Conservation (phyloP, 2,329 filamentous ascomycete species). For the Sarocladiaceae sp. region DNA sequence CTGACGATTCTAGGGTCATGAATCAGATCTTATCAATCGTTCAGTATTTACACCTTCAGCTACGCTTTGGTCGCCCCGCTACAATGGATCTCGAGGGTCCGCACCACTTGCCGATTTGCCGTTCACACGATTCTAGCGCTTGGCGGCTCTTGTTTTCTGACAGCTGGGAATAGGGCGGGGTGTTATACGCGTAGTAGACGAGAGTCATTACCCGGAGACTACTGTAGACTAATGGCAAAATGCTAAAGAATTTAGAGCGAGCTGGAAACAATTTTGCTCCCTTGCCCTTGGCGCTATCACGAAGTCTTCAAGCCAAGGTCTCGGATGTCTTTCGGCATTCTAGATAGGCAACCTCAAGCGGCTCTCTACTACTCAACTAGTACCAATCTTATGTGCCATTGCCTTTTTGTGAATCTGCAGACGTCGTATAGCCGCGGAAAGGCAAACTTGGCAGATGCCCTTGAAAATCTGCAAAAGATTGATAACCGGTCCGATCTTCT, state of each 20-base stretch:
- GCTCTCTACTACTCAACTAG: no score
- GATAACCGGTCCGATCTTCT: background rate
- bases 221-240: no score
- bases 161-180: background rate
- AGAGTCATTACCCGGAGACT: no score
- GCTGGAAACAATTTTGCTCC: no score
- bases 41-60: background rate
- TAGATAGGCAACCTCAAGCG: no score
- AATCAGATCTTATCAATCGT: conserved; percentile 5
- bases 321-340: no score
- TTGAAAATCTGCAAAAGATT: background rate
- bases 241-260: no score
- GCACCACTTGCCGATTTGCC: background rate
- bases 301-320: background rate
- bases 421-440: no score
- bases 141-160: background rate
- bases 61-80: background rate
- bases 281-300: no score
- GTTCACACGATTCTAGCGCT: background rate
- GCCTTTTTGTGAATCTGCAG: no score
- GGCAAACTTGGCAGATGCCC: background rate
- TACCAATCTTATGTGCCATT: no score
- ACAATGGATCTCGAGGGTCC: background rate
- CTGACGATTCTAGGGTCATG: background rate
- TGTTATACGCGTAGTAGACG: no score